Base-by-base conservation (phyloP, 192 early-diverging fungal genomes). In the Dissophora globulifera region DNA sequence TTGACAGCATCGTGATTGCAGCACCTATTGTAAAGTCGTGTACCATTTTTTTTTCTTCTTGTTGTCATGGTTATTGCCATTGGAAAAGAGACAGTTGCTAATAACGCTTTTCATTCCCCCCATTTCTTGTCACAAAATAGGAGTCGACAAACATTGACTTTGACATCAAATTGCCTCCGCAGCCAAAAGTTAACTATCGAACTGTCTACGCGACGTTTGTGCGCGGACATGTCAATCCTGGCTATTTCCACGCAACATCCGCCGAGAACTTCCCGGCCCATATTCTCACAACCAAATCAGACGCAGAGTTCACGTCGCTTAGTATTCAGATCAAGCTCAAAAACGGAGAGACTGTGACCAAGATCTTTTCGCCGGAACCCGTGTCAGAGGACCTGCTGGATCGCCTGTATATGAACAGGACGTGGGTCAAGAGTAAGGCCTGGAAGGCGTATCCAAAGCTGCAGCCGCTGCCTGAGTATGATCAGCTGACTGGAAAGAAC, bases 361-460 rank as follows among this genome's bases (percentile, higher is more conserved):
- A 91, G 41, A 81, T 91, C 50, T 91, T 91, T 62, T 87, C 85
- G 25, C 53, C 65, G 1, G 40, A 71, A 4, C 27, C 53, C 2
- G 30, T 88, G 13, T 29, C 65, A 15, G 83, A 86, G 2, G 80
- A 81, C 4, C 23, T 78, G 20, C 68, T 91, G 12, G 69, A 76
- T 56, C 19, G 64, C 17, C 43, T 91, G 7, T 91, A 86, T 27
- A 6, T 22, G 4, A 65, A 65, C 23, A 67, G 80, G 16, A 82
- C 70, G 11, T 86, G 87, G 82, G 81, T 80, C 20, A 79, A 86
- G 47, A 66, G 67, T 31, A 83, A 85, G 58, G 69, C 49, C 16
- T 89, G 86, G 87, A 79, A 91, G 31, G 83, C 88, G 7, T 91
- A 89, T 52, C 89, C 89, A 19, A 40, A 66, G 12, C 56, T 91